A percentile compares a stretch with the other conserved stretches of the same genome.
These are phyloP conservation scores for Goniomonas avonlea DNA, from an alignment of 78 protist genomes.

Conservation along the genomic window DNA sequence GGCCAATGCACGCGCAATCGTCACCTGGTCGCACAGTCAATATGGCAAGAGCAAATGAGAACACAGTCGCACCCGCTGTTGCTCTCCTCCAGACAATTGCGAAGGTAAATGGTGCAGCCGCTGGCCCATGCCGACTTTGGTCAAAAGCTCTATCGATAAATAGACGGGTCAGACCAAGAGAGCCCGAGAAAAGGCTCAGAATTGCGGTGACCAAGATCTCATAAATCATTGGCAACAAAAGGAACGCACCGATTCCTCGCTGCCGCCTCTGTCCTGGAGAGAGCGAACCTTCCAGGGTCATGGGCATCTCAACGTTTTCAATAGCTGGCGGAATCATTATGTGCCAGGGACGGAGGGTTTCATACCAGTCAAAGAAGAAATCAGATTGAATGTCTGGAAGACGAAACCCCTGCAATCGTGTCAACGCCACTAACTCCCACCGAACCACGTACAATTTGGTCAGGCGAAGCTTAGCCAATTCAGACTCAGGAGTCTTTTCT, in stretches of 20 bases:
- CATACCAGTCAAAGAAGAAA: conserved; percentile 80
- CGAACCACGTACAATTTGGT: conserved; percentile 32
- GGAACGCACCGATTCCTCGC: conserved; percentile 37
- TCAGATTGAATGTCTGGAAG: conserved; percentile 89
- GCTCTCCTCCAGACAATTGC: conserved; percentile 89
- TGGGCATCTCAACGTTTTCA: conserved; percentile 90
- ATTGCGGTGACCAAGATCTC: too few species aligned
- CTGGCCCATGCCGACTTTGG: conserved; percentile 63
- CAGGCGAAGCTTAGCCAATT: conserved; percentile 68
- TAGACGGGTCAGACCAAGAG: background rate
- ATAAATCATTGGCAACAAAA: too few species aligned
- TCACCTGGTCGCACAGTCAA: conserved; percentile 82
- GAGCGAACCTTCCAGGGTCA: conserved; percentile 73
- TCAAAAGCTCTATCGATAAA: background rate
- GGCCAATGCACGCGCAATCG: conserved; percentile 87
- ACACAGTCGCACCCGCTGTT: conserved; percentile 48
- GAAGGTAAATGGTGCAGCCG: conserved; percentile 81
- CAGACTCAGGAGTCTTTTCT: conserved; percentile 62
- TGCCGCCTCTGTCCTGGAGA: conserved; percentile 14
- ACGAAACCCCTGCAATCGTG: conserved; percentile 70
- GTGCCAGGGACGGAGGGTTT: too few species aligned
- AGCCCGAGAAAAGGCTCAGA: background rate
- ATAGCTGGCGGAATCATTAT: too few species aligned
- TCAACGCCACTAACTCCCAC: background rate
- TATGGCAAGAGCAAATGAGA: too few species aligned